phyloP scores from a whole-genome alignment of 768 basidiomycete species.

The Serendipita sp. region DNA sequence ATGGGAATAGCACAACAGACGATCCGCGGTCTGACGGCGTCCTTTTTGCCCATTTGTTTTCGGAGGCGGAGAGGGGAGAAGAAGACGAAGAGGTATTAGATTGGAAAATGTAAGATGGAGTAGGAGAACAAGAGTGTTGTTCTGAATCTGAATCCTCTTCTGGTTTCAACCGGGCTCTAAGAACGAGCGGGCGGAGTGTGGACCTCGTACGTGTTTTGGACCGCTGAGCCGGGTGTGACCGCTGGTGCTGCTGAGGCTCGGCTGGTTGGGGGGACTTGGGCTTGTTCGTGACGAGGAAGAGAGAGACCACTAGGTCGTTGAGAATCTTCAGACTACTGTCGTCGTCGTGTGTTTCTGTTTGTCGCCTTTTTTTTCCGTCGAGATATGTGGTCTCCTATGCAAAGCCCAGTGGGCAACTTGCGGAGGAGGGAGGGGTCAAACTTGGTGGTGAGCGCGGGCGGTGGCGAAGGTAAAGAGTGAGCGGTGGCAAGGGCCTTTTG shows the following conservation, averaged over 20 bases:
- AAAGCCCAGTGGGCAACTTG: not conserved
- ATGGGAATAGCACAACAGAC: constrained; percentile 88
- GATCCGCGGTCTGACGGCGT: constrained; percentile 63
- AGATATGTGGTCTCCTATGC: not conserved
- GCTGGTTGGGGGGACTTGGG: no score
- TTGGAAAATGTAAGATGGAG: constrained; percentile 4
- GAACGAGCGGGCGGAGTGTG: not conserved
- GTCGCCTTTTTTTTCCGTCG: no score
- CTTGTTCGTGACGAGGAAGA: no score
- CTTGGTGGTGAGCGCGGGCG: not conserved
- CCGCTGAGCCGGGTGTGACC: no score
- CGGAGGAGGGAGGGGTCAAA: not conserved
- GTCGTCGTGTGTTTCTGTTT: no score
- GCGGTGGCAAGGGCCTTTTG: no score
- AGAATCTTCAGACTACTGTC: no score
- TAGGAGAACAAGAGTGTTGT: not conserved
- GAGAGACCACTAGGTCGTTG: no score
- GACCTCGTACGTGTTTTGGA: no score
- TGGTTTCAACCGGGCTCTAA: not conserved
- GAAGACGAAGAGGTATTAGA: not conserved
- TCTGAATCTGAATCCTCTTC: not conserved
- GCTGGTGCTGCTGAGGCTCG: no score
- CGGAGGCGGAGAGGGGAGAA: not conserved
- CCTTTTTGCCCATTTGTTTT: constrained; percentile 40
- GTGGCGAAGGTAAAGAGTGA: not conserved